phyloP scores from a whole-genome alignment of 495 filamentous ascomycete genomes.

The Penicillium goetzii region DNA sequence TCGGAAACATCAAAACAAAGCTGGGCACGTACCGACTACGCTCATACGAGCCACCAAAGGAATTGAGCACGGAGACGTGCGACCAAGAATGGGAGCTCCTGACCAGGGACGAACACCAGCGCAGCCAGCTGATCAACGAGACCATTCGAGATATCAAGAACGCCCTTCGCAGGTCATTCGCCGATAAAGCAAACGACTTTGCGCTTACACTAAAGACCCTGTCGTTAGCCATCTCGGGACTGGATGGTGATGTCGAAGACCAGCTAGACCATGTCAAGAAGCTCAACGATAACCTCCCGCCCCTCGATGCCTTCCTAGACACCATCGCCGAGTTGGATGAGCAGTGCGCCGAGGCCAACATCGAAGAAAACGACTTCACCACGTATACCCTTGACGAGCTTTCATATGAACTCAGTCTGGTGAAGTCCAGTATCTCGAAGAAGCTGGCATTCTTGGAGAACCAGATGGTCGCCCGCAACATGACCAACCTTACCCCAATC shows the following conservation, averaged over 20 bases:
- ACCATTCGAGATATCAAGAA: slow-evolving; percentile 99
- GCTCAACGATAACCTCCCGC: slow-evolving; percentile 78
- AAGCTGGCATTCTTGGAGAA: slow-evolving; percentile 97
- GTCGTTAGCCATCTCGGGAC: slow-evolving; percentile 86
- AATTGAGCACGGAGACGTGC: slow-evolving; percentile 75
- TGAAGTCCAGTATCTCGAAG: slow-evolving; percentile 87
- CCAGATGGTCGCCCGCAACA: slow-evolving; percentile 93
- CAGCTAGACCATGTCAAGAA: slow-evolving; percentile 83
- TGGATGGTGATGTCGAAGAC: slow-evolving; percentile 95
- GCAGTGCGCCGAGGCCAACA: slow-evolving; percentile 94
- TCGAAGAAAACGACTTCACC: slow-evolving; percentile 98
- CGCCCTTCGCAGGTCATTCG: slow-evolving; percentile 84
- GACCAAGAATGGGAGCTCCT: slow-evolving; percentile 81
- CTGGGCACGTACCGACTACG: slow-evolving; percentile 89
- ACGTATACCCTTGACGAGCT: slow-evolving; percentile 97
- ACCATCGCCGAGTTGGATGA: slow-evolving; percentile 79
- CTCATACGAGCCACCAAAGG: slow-evolving; percentile 84
- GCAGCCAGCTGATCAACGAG: slow-evolving; percentile 94
- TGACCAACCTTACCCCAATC: slow-evolving; percentile 98
- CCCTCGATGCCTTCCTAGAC: slow-evolving; percentile 83
- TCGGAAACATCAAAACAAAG: slow-evolving; percentile 99
- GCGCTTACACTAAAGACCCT: slow-evolving; percentile 91
- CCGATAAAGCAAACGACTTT: slow-evolving; percentile 97
- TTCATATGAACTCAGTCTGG: slow-evolving; percentile 88
- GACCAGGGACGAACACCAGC: slow-evolving; percentile 77